These are phyloP conservation scores for Colletotrichum costaricense DNA, from an alignment of 2,329 filamentous ascomycete species.

Conservation along the genomic window DNA sequence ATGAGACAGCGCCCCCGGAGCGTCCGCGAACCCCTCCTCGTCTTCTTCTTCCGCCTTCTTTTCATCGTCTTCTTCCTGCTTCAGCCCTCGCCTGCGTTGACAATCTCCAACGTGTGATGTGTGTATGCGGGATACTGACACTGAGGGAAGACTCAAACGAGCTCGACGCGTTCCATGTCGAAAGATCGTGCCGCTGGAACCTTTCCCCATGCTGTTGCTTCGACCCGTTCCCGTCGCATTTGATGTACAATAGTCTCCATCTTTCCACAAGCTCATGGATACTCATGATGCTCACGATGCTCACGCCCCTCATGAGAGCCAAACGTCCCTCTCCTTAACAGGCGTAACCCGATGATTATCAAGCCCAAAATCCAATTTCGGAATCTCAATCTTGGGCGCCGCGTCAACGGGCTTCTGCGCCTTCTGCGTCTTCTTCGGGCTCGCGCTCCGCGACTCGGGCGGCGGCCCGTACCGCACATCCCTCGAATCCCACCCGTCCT, in stretches of 20 bases:
- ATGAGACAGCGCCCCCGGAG: not conserved
- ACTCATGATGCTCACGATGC: too few relatives aligned
- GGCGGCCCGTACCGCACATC: conserved; percentile 82
- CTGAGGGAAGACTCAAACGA: not conserved
- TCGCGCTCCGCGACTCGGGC: conserved; percentile 50
- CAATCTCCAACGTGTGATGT: not conserved
- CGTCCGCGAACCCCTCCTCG: not conserved
- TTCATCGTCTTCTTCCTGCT: not conserved
- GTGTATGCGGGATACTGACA: not conserved
- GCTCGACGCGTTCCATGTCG: not conserved
- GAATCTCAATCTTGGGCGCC: conserved; percentile 71
- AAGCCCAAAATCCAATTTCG: conserved; percentile 63
- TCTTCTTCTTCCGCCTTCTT: not conserved
- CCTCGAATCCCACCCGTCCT: conserved; percentile 88
- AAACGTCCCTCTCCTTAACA: conserved; percentile 43
- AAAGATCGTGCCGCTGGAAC: too few relatives aligned
- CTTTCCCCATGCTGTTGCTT: conserved; percentile 13
- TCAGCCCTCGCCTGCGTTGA: not conserved
- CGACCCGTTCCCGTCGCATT: conserved; percentile 1
- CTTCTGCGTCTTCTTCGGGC: conserved; percentile 60
- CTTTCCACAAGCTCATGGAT: not conserved
- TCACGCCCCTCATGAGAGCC: conserved; percentile 11
- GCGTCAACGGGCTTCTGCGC: conserved; percentile 63
- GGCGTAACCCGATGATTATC: conserved; percentile 39
- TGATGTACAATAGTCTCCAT: conserved; percentile 20